These are phyloP conservation scores for Nitzschia inconspicua DNA, from an alignment of 108 stramenopile genomes.

Conservation along the genomic window DNA sequence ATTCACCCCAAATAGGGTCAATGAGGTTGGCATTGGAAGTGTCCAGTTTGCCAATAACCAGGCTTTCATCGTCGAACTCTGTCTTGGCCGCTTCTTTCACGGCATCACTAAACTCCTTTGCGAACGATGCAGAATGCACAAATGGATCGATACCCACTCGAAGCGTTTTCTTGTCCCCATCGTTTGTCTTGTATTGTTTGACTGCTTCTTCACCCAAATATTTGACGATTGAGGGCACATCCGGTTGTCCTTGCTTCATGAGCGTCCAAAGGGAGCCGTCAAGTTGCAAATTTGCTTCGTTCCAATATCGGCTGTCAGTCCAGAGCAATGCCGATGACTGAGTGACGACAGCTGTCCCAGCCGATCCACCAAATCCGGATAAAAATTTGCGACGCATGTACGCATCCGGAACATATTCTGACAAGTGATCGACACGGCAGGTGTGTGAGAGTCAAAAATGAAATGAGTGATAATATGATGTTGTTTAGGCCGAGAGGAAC, in stretches of 20 bases:
- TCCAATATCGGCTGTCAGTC: slow-evolving; percentile 96
- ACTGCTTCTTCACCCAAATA: slow-evolving; percentile 53
- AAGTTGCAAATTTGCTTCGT: slow-evolving; percentile 85
- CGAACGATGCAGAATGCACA: slow-evolving; percentile 77
- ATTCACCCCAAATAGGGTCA: slow-evolving; percentile 87
- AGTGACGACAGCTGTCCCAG: slow-evolving; percentile 91
- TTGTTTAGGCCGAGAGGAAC: too few relatives aligned
- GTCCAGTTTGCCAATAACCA: slow-evolving; percentile 54
- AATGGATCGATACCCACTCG: slow-evolving; percentile 78
- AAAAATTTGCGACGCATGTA: slow-evolving; percentile 89
- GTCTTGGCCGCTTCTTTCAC: slow-evolving; percentile 51
- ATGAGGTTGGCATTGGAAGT: slow-evolving; percentile 73
- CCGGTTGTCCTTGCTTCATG: slow-evolving; percentile 77
- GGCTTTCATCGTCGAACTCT: slow-evolving; percentile 19
- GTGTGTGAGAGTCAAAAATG: not conserved
- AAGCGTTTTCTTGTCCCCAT: slow-evolving; percentile 15
- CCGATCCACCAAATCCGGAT: slow-evolving; percentile 90
- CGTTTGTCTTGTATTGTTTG: not conserved
- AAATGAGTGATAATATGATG: too few relatives aligned
- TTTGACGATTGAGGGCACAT: slow-evolving; percentile 64
- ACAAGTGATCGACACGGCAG: not conserved
- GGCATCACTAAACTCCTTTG: slow-evolving; percentile 62
- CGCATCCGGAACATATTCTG: slow-evolving; percentile 93
- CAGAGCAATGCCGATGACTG: slow-evolving; percentile 58
- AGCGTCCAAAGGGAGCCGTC: slow-evolving; percentile 68